Percentiles rank a stretch among this genome's conserved stretches.
These are phyloP conservation scores for Scalesia atractyloides DNA, from an alignment of 129 eudicot genomes.

Conservation along the genomic window DNA sequence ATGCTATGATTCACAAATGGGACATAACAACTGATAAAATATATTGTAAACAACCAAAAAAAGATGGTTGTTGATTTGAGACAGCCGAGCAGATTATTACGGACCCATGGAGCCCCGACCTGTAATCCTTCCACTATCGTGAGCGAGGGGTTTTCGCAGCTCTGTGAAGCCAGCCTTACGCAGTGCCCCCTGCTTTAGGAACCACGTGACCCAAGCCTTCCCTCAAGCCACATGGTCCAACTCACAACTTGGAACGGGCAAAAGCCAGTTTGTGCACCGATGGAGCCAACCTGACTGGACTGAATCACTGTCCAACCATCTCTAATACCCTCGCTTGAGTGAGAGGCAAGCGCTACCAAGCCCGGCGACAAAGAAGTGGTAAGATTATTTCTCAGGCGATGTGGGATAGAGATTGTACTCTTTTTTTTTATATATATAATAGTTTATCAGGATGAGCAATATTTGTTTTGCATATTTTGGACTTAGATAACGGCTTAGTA, in stretches of 20 bases:
- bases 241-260: slow-evolving; percentile 3
- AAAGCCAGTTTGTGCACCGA: not conserved
- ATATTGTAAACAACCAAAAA: no score
- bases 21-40: no score
- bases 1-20: no score
- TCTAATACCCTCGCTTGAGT: not conserved
- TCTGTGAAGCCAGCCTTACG: slow-evolving; percentile 15
- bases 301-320: not conserved
- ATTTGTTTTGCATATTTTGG: no score
- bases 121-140: not conserved
- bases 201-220: slow-evolving; percentile 8
- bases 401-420: not conserved
- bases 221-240: not conserved
- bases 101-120: not conserved
- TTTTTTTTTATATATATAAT: not conserved
- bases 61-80: not conserved
- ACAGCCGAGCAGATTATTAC: not conserved
- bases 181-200: slow-evolving; percentile 5
- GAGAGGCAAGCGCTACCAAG: slow-evolving; percentile 5
- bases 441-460: no score
- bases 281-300: not conserved
- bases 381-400: not conserved
- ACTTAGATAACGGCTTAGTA: no score
- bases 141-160: not conserved
- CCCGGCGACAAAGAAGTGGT: not conserved